Base-by-base conservation (phyloP, 306 rosid species). In the Fragaria ananassa region DNA sequence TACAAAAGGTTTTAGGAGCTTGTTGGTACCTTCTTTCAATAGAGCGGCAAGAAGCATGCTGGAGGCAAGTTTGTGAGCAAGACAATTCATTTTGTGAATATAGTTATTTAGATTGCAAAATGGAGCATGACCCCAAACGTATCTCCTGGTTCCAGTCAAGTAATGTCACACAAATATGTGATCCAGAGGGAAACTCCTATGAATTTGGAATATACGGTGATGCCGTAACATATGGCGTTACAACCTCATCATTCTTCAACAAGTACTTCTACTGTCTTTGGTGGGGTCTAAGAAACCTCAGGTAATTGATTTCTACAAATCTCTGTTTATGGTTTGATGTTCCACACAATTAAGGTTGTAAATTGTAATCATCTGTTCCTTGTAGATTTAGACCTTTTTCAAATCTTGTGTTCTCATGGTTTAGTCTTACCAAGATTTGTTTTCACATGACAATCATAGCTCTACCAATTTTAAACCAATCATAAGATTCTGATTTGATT, bases 31-130 rank as follows among this genome's bases (percentile, higher is more conserved):
- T 92, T 79, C 88, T 92, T 70, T 86, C 97, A 14, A 73, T 91
- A 1, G 97, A 92, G 74, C 82, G 99, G 66, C 92, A 92, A 81
- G 99, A 95, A 85, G 91, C 97, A 44, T 95, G 97, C 63, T 95
- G 97, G 97, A 90, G 88, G 88, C 85, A 85, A 39, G 90, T 81
- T 0, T 95, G 99, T 54, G 66, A 68, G 66, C 10, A 74, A 66
- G 87, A 88, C 72, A 81, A 76, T 44, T 64, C 81, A 42, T 49
- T 39, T 75, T 91, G 98, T 75, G 18, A 85, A 23, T 50, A 83
- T 77, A 81, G 81, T 74, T 95, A 85, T 81, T 89, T 90, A 42
- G 92, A 89, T 46, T 95, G 99, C 70, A 79, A 71, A 78, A 56
- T 58, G 70, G 76, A 78, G 74, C 76, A 73, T 29, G 83, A 87